Evolutionary conservation across 192 early-diverging fungal species (phyloP).

Genomic region (Borealophlyctis nickersoniae): DNA sequence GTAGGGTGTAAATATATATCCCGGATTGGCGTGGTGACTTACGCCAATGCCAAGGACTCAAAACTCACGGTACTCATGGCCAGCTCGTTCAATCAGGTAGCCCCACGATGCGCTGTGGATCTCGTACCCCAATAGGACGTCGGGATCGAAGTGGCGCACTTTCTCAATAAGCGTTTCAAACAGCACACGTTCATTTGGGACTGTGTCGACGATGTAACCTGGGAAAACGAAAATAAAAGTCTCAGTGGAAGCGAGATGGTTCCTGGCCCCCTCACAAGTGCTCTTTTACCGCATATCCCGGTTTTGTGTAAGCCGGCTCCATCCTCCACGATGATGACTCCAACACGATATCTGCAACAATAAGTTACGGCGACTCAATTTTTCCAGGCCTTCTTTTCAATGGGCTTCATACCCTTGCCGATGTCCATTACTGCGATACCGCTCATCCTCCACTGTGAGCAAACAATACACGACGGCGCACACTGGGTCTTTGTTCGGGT

Average conservation of each 20-base stretch:
- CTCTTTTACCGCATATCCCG: conserved; percentile 20
- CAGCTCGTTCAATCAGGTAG: conserved; percentile 65
- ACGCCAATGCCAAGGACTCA: background rate
- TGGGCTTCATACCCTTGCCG: conserved; percentile 39
- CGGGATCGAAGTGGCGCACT: conserved; percentile 70
- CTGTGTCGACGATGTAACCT: conserved; percentile 36
- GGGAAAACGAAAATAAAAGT: background rate
- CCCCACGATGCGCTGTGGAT: conserved; percentile 87
- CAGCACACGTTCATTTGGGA: conserved; percentile 57
- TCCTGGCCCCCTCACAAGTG: background rate
- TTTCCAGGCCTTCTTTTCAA: no score
- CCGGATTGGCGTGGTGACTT: background rate
- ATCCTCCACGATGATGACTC: conserved; percentile 45
- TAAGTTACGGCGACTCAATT: no score
- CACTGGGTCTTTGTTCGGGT: conserved; percentile 67
- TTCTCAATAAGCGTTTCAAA: conserved; percentile 52
- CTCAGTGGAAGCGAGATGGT: background rate
- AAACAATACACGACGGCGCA: conserved; percentile 67
- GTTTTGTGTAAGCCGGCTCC: conserved; percentile 26
- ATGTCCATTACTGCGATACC: conserved; percentile 45
- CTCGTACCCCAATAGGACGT: conserved; percentile 86
- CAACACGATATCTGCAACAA: conserved; percentile 48
- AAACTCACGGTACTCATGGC: conserved; percentile 22
- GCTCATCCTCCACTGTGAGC: conserved; percentile 44
- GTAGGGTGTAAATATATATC: background rate